These are phyloP conservation scores for Schoenoplectus triqueter DNA, from an alignment of 202 grass and related monocot genomes.

Conservation along the genomic window DNA sequence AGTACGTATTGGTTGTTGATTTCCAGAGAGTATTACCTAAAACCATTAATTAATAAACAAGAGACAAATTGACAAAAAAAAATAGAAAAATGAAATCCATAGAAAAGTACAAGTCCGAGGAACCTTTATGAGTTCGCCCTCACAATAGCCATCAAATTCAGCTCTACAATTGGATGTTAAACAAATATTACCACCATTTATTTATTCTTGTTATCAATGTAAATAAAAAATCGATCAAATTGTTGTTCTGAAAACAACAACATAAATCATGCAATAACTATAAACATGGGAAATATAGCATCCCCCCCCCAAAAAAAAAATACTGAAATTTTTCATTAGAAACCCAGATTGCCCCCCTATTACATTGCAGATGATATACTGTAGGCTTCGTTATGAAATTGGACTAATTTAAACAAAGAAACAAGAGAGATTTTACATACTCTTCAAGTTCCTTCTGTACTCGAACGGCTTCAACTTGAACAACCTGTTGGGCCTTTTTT, in stretches of 20 bases:
- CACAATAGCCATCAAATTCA: constrained; percentile 97
- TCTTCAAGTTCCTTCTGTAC: constrained; percentile 98
- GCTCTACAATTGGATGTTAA: constrained; percentile 53
- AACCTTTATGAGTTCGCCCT: constrained; percentile 99
- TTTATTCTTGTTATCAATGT: constrained; percentile 28
- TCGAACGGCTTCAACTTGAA: constrained; percentile 97
- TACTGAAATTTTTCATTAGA: not conserved
- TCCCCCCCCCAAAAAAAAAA: not conserved
- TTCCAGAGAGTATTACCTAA: constrained; percentile 94
- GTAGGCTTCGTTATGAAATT: not conserved
- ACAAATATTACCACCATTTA: constrained; percentile 28
- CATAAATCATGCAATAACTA: not conserved
- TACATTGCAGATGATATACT: constrained; percentile 25
- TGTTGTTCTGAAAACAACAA: constrained; percentile 19
- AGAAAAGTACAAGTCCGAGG: constrained; percentile 9
- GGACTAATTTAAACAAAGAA: constrained; percentile 11
- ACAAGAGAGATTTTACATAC: constrained; percentile 49
- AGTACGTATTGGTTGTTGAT: constrained; percentile 88
- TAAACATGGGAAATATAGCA: constrained; percentile 1
- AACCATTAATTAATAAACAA: constrained; percentile 34
- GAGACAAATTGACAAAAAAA: constrained; percentile 13
- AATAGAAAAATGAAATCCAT: not conserved
- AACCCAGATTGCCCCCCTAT: not conserved
- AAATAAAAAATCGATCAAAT: constrained; percentile 34
- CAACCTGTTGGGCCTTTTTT: constrained; percentile 98